Evolutionary conservation across 495 filamentous ascomycete genomes (phyloP), one percentile per base, ranked within the genome.

Genomic region (Aspergillus taichungensis): DNA sequence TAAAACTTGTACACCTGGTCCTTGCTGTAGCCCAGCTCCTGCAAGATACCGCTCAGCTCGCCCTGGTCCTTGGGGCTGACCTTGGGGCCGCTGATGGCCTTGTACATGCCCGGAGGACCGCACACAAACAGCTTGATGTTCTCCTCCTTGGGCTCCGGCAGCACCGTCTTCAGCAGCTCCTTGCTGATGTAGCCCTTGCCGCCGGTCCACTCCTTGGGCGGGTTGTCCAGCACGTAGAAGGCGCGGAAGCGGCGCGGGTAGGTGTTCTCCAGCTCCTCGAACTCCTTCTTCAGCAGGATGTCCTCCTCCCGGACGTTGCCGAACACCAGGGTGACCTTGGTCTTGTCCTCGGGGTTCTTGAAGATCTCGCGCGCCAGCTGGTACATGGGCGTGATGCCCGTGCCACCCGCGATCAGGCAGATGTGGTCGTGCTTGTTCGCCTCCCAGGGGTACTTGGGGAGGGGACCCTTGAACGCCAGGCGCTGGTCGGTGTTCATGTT

Each of bases 1-100:
- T 86, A 98, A 64, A 98, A 98, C 76, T 98, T 98, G 74, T 85
- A 97, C 24, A 98, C 94, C 74, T 98, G 94, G 37, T 96, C 92
- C 69, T 87, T 74, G 45, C 57, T 75, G 71, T 96, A 98, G 12
- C 92, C 92, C 41, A 98, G 67, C 62, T 97, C 88, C 76, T 88
- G 85, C 56, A 98, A 68, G 52, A 81, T 63, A 45, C 92, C 92
- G 5, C 67, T 68, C 33, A 98, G 69, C 75, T 97, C 92, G 37
- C 92, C 92, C 69, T 98, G 92, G 59, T 98, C 90, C 48, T 74
- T 69, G 8, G 91, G 91, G 60, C 82, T 88, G 64, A 83, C 83
- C 83, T 97, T 98, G 54, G 59, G 67, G 35, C 92, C 92, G 40
- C 84, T 88, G 50, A 98, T 80, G 33, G 88, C 83, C 65, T 94